Conservation (phyloP, 2,329 filamentous ascomycete genomes). For the Colletotrichum graminicola region DNA sequence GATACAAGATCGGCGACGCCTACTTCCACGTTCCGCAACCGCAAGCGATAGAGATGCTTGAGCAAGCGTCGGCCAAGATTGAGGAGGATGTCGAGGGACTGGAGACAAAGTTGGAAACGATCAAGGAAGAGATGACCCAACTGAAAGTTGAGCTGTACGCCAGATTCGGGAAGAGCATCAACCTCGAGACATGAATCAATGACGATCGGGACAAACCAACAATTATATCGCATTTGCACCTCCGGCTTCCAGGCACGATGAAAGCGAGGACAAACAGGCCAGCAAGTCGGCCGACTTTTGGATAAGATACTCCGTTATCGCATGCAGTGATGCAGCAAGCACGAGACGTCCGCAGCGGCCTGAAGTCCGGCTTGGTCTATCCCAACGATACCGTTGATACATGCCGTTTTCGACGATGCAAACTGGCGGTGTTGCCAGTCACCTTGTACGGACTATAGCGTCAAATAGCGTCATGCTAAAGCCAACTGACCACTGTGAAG, state of each 20-base stretch:
- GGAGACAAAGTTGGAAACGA: constrained; percentile 79
- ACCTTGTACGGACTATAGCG: constrained; percentile 24
- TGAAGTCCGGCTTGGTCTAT: background rate
- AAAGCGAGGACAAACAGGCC: background rate
- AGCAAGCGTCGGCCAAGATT: constrained; percentile 76
- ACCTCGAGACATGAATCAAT: constrained; percentile 81
- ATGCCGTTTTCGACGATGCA: constrained; percentile 9
- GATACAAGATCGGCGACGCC: constrained; percentile 96
- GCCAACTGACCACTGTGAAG: constrained; percentile 30
- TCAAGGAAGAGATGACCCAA: constrained; percentile 88
- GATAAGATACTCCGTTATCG: background rate
- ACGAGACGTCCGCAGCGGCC: background rate
- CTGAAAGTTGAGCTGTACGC: constrained; percentile 95
- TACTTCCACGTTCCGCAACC: constrained; percentile 89
- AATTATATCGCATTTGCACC: constrained; percentile 9
- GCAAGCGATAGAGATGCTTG: constrained; percentile 89
- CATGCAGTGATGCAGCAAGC: background rate
- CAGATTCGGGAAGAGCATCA: constrained; percentile 96
- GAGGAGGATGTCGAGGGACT: constrained; percentile 81
- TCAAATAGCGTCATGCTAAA: constrained; percentile 26
- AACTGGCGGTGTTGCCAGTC: background rate
- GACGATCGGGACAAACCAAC: constrained; percentile 17
- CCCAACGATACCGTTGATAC: background rate
- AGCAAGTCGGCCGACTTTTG: background rate
- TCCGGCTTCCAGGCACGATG: background rate